Base-by-base conservation (phyloP, 805 yeast genomes). In the Pichia sporocuriosa region DNA sequence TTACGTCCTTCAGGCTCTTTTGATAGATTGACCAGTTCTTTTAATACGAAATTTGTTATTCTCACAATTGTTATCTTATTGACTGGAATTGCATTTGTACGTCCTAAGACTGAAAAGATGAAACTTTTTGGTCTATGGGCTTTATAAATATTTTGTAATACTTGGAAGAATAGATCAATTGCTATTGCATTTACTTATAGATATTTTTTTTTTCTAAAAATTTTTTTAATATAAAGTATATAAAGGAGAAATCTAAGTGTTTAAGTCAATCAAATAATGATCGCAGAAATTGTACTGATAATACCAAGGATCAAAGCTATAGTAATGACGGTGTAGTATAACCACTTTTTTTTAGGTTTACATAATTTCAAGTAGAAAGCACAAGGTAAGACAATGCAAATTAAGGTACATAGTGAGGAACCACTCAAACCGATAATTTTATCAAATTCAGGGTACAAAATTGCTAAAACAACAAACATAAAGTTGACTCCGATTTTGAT, bases 341-440 rank as follows among this genome's bases (percentile, higher is more conserved):
- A 28, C 50, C 55, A 67, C 50, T 73, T 81, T 19, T 56, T 56
- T 12, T 69, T 63, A 8, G 68, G 65, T 6, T 63, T 62, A 55
- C 85, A 84, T 40, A 85, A 67, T 51, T 66, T 72, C 48, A 83
- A 57, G 61, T 88, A 87, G 58, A 88, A 88, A 15, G 74, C 61
- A 42, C 89, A 73, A 3, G 96, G 96, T 32, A 87, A 69, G 32
- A 85, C 80, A 43, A 87, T 67, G 59, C 96, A 88, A 34, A 87
- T 77, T 11, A 80, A 64, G 54, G 86, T 83, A 54, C 95, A 85
- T 40, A 88, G 67, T 2, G 89, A 83, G 10, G 94, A 81, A 23
- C 96, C 96, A 54, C 85, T 65, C 35, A 88, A 75, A 6, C 95
- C 93, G 49, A 88, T 81, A 45, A 88, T 73, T 51, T 77, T 77